A percentile compares a stretch with the other conserved stretches of the same genome.
These are phyloP conservation scores for Cylindrotheca closterium DNA, from an alignment of 108 stramenopile genomes.

Conservation along the genomic window DNA sequence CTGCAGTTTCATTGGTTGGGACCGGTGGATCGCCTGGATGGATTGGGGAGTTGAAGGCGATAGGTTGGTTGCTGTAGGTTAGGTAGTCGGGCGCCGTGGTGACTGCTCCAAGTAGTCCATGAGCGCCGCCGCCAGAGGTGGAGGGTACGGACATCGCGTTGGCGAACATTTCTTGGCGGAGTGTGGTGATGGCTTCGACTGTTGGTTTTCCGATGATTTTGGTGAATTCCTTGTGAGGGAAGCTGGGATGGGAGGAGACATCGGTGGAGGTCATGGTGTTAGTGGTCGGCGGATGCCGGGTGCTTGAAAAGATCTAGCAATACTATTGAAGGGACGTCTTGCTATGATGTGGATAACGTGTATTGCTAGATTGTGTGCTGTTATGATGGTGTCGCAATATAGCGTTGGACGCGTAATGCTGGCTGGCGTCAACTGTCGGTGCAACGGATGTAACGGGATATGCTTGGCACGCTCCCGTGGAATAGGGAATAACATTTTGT, in stretches of 20 bases:
- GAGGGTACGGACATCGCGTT: slow-evolving; percentile 30
- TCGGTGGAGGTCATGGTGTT: background rate
- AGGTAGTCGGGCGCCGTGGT: background rate
- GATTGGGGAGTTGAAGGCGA: background rate
- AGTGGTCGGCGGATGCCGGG: too few relatives aligned
- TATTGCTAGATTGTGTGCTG: too few relatives aligned
- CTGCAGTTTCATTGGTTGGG: background rate
- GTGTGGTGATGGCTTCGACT: background rate
- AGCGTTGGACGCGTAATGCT: too few relatives aligned
- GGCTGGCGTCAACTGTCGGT: too few relatives aligned
- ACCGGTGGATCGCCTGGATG: background rate
- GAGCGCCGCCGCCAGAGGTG: slow-evolving; percentile 19
- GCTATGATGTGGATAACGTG: too few relatives aligned
- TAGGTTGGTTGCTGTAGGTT: background rate
- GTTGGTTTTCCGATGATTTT: background rate
- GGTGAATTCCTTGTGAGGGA: background rate
- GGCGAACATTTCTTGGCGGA: slow-evolving; percentile 9
- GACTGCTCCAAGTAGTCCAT: slow-evolving; percentile 20
- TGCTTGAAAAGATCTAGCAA: too few relatives aligned
- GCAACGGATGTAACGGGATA: too few relatives aligned
- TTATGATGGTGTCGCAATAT: too few relatives aligned
- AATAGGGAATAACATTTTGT: too few relatives aligned
- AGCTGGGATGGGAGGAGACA: too few relatives aligned
- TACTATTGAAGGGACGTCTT: too few relatives aligned
- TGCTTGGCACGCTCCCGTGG: too few relatives aligned